Base-by-base conservation (phyloP, 192 early-diverging fungal genomes). In the Allomyces macrogynus region DNA sequence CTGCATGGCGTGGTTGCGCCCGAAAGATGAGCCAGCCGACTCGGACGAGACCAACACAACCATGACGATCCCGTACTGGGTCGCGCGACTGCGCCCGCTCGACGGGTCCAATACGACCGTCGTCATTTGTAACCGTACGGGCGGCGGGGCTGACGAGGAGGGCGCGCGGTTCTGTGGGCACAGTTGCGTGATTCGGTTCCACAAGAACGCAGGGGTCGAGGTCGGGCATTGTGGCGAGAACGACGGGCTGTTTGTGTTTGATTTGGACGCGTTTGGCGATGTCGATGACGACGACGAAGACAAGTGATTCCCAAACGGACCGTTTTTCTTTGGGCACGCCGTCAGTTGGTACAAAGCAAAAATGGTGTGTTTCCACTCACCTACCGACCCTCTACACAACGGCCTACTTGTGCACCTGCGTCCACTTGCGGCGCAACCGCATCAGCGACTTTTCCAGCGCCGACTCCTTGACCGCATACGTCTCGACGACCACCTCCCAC, bases 1-100 rank as follows among this genome's bases (percentile, higher is more conserved):
- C 22, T 75, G 67, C 0, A 81, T 75, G 73, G 76, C 76, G 1
- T 81, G 80, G 80, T 57, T 80, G 16, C 32, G 32, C 32, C 32
- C 32, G 32, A 40, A 57, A 57, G 49, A 57, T 16, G 20, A 14
- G 49, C 12, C 49, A 7, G 49, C 49, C 49, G 12, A 20, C 49
- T 57, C 16, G 49, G 49, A 20, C 49, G 49, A n/a, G 20, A 57
- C 12, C 49, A 57, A n/a, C 16, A 14, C 49, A 5, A 57, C 49
- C 16, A 57, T 57, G 49, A 57, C 49, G 49, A 14, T 57, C 16
- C 20, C 49, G 16, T 57, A 57, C 49, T 57, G 49, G 49, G 20
- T 57, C 20, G 49, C 9, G 49, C 49, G 49, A 1, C 49, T 57
- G 49, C 49, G 49, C 49, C 49, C 49, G 20, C 49, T 57, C 16